Evolutionary conservation across 1,284 basidiomycete genomes (phyloP), one percentile per base, ranked within the genome.

Genomic region (Clitocybe nebularis): DNA sequence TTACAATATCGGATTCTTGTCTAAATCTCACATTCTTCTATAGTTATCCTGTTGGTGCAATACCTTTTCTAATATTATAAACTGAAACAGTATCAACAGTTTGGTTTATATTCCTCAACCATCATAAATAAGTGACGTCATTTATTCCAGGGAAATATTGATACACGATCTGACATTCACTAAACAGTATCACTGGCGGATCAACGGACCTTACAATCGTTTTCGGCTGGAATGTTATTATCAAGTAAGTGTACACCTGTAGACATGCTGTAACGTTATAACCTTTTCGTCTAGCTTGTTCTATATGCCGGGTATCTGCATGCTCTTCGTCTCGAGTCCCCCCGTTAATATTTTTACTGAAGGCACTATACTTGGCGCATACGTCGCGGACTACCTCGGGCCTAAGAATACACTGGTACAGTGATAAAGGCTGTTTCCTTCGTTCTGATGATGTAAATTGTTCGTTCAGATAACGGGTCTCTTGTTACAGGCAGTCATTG

Each of bases 91-190:
- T 20, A 14, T 41, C 24, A 21, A 2, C 52, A 89, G 80, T 91
- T 92, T 59, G 84, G 88, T 28, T 71, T 95, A 43, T 96, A 89
- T 64, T 84, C 89, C 8, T 84, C 86, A 2, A 82, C 83, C n/a
- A 77, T 94, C 48, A 69, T 89, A 7, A 66, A 83, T 57, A 72
- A 71, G 82, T 84, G 53, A 57, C 24, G 61, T 54, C 5, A 20
- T 48, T 30, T 44, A 33, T 17, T 36, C 34, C 25, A 21, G n/a
- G n/a, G 2, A 10, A 29, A 4, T 35, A 8, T 23, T 17, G 5
- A 34, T 13, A 33, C 26, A 39, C 40, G 43, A 25, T 29, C 25
- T 46, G 10, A 37, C n/a, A n/a, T 6, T n/a, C n/a, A 16, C 11
- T 34, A 14, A 38, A 36, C 11, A 84, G 79, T 38, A 72, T 93